Evolutionary conservation across 2,329 filamentous ascomycete species (phyloP).

Genomic region (Fusarium hainanense): DNA sequence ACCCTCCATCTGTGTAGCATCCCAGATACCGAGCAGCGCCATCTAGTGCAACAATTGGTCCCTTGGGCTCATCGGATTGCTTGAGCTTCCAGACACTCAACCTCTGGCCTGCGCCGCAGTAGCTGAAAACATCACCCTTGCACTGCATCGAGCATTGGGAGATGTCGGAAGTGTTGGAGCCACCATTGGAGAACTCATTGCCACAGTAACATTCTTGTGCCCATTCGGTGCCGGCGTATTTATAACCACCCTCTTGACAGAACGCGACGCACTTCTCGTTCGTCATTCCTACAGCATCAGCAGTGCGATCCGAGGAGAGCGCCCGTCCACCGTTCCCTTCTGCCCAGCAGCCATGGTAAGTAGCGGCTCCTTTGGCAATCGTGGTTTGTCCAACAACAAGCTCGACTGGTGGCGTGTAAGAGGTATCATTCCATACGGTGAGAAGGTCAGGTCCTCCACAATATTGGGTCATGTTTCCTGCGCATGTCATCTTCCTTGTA

Average conservation of each 20-base stretch:
- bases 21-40: slow-evolving; percentile 31
- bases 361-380: slow-evolving; percentile 31
- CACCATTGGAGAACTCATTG: slow-evolving; percentile 32
- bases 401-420: slow-evolving; percentile 25
- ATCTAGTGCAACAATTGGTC: slow-evolving; percentile 25
- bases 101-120: slow-evolving; percentile 41
- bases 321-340: slow-evolving; percentile 30
- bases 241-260: slow-evolving; percentile 46
- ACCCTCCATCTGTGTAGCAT: slow-evolving; percentile 40
- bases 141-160: slow-evolving; percentile 44
- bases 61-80: slow-evolving; percentile 20
- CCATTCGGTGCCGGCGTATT: slow-evolving; percentile 53
- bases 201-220: slow-evolving; percentile 51
- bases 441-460: slow-evolving; percentile 37
- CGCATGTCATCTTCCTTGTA: slow-evolving; percentile 35
- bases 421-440: slow-evolving; percentile 41
- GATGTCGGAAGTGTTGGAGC: slow-evolving; percentile 30
- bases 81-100: slow-evolving; percentile 41
- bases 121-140: slow-evolving; percentile 40
- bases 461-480: slow-evolving; percentile 38
- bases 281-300: slow-evolving; percentile 38
- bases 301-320: slow-evolving; percentile 29
- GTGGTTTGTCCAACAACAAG: slow-evolving; percentile 34
- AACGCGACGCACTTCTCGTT: slow-evolving; percentile 46
- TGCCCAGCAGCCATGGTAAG: slow-evolving; percentile 37